A percentile compares a stretch with the other conserved stretches of the same genome.
Conservation (phyloP, 2,329 filamentous ascomycete genomes). For the Cercospora sp. region DNA sequence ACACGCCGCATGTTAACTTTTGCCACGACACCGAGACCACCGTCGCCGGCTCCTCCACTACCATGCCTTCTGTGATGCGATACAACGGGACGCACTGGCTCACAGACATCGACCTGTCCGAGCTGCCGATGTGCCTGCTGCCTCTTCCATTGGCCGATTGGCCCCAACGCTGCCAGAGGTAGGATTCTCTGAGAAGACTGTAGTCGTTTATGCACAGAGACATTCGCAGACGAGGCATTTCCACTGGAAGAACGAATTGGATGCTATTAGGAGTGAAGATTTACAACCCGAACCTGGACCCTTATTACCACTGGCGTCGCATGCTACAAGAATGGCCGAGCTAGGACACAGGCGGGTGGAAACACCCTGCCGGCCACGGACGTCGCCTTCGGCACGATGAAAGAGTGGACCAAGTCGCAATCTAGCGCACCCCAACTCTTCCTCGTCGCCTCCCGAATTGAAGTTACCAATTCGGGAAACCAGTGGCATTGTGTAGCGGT, state of each 20-base stretch:
- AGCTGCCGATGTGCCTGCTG: background rate
- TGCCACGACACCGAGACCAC: background rate
- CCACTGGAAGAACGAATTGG: background rate
- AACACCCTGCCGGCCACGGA: too few species aligned
- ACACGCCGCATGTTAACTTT: background rate
- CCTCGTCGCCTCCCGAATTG: too few species aligned
- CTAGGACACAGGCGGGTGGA: too few species aligned
- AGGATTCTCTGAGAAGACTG: background rate
- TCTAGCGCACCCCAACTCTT: too few species aligned
- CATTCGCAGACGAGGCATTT: background rate
- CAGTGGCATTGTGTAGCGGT: too few species aligned
- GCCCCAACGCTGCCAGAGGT: background rate
- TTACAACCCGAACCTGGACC: too few species aligned
- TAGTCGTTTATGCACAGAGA: background rate
- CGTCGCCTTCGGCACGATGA: too few species aligned
- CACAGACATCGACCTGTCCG: background rate
- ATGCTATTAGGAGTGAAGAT: background rate
- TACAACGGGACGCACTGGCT: background rate
- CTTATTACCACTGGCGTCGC: too few species aligned
- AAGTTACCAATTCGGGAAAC: too few species aligned
- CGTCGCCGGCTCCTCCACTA: background rate
- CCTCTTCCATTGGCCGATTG: background rate
- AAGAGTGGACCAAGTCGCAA: too few species aligned
- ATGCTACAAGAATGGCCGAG: too few species aligned
- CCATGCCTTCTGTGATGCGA: background rate